Evolutionary conservation across 2,329 filamentous ascomycete genomes (phyloP), one percentile per base, ranked within the genome.

Genomic region (Dryadomyces quercivorus): DNA sequence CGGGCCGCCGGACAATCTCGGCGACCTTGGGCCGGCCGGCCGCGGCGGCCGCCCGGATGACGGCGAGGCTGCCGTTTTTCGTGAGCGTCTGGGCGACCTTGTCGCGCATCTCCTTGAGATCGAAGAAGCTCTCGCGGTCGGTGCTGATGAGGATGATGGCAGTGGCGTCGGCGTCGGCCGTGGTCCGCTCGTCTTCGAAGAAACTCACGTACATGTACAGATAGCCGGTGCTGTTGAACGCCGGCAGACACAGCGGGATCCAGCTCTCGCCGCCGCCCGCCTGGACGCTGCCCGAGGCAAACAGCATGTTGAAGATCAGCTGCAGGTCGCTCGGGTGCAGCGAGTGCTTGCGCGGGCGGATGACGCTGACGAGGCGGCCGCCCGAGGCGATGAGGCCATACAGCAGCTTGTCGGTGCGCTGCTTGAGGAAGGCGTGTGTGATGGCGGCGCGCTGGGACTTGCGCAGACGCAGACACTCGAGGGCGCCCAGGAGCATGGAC

Each of bases 201-300:
- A 97, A 98, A 73, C 88, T 95, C 65, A 98, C 93, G 65, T 97
- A 98, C 90, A 98, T 97, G 72, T 98, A 96, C 1, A 98, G 77
- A 65, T 95, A 98, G 26, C 93, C 94, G 52, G 84, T 87, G 67
- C 89, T 97, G 71, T 98, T 98, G 72, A 98, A 98, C 5, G 91
- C 92, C 0, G 93, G 94, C 3, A 98, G 77, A 63, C 93, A 98
- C 7, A 98, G 76, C 0, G 93, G 93, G 50, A 97, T 92, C 93
- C 93, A 98, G 63, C 92, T 96, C 69, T 98, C 93, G 34, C 92
- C 93, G 43, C 78, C 90, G 6, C 88, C 91, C 20, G 89, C 86
- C 66, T 93, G 92, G 65, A 98, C 86, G 46, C 88, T 86, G 50
- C 89, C 88, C 2, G 92, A 93, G 70, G 95, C 91, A 63, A 98